Base-by-base conservation (phyloP, 2,329 filamentous ascomycete species). In the Phaeoacremonium minimum region DNA sequence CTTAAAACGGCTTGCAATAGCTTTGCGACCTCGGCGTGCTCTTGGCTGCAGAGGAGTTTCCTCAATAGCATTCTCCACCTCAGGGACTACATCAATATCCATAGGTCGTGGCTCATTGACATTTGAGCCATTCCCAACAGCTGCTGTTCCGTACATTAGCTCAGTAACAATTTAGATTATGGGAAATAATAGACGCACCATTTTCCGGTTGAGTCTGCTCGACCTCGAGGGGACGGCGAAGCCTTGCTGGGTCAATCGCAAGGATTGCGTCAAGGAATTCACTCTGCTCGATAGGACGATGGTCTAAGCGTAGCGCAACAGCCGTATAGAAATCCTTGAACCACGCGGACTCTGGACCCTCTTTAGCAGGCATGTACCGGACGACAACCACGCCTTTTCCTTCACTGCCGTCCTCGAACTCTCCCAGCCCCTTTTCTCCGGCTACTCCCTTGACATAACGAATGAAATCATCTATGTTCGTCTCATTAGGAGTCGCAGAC, bases 251-350 rank as follows among this genome's bases (percentile, higher is more conserved):
- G 61, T 97, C 83, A 34, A 84, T 85, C n/a, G 71, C 80, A 18
- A 97, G 64, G 31, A 98, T 93, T 2, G 86, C 86, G 57, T 95
- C 88, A 3, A 98, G 71, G 44, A 98, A 95, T 49, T 96, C 90
- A 40, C 85, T 89, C 53, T 96, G 89, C 48, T 91, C 81, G 36
- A 96, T 83, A 3, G 89, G 81, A 4, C 88, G 79, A 55, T 95
- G 89, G 42, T 89, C 83, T 11, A 94, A 73, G 31, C 78, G 70
- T 15, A 83, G 57, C 3, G 89, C 85, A 13, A 94, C 76, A 7
- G 80, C 65, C 5, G 73, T 81, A 46, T 83, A 74, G 47, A 95
- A 82, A 3, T 79, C 65, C 13, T 75, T 69, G 41, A 78, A 87
- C 87, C 87, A 95, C 8, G 75, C 66, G 37, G 69, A 51, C 28